Evolutionary conservation across 768 basidiomycete species (phyloP).

Genomic region (Thelephora aurantiotincta): DNA sequence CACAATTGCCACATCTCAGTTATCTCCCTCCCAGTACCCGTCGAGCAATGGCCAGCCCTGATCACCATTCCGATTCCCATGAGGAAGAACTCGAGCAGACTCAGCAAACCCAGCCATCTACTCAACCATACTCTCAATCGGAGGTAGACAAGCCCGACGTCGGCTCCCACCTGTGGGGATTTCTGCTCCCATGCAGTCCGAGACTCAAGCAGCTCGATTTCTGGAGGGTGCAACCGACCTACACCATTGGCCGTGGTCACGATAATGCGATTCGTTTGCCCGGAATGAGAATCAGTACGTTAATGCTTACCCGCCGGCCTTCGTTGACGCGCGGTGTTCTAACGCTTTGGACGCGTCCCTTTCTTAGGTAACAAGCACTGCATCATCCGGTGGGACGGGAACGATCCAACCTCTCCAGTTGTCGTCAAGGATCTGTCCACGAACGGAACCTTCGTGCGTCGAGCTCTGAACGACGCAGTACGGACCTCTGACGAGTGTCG

Average conservation of each 20-base stretch:
- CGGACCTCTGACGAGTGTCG: not conserved
- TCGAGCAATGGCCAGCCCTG: too few relatives aligned
- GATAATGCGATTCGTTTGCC: constrained; percentile 42
- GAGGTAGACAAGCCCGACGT: constrained; percentile 4
- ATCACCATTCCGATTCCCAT: too few relatives aligned
- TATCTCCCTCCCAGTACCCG: too few relatives aligned
- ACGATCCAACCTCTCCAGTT: constrained; percentile 24
- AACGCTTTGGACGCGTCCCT: constrained; percentile 14
- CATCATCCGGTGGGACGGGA: constrained; percentile 44
- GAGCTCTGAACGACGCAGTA: not conserved
- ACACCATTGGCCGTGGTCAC: constrained; percentile 40
- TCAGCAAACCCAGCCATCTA: constrained; percentile 26
- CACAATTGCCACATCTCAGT: too few relatives aligned
- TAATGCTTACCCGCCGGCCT: not conserved
- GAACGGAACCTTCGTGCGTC: constrained; percentile 60
- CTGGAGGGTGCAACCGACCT: constrained; percentile 33
- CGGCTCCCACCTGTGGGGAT: constrained; percentile 47
- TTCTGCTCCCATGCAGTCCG: constrained; percentile 47
- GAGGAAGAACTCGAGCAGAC: constrained; percentile 13
- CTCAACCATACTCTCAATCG: constrained; percentile 21
- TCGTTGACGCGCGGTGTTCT: not conserved
- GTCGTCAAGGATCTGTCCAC: constrained; percentile 44
- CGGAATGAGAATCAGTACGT: constrained; percentile 63
- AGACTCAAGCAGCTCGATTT: constrained; percentile 45
- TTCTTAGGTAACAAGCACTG: constrained; percentile 39